phyloP scores from a whole-genome alignment of 106 monocot genomes.

The Dioscorea alata region DNA sequence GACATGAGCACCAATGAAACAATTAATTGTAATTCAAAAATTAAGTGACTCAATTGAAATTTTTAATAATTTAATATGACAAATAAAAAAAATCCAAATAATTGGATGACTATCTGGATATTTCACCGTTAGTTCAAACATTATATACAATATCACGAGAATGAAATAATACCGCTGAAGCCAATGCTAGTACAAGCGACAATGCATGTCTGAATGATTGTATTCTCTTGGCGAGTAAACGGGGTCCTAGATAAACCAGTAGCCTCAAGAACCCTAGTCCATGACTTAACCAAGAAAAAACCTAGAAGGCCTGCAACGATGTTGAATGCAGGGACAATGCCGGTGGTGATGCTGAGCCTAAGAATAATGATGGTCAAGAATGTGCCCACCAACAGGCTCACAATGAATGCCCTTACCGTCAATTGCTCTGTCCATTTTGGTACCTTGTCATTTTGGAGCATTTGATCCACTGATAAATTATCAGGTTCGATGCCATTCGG shows the following conservation, averaged over 20 bases:
- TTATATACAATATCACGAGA: background rate
- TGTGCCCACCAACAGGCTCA: background rate
- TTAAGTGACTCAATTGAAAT: too few relatives aligned
- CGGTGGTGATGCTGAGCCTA: constrained; percentile 42
- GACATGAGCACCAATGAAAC: too few relatives aligned
- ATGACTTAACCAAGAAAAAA: constrained; percentile 43
- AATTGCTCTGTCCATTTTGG: constrained; percentile 4
- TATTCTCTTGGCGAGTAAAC: constrained; percentile 48
- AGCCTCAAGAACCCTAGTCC: constrained; percentile 21
- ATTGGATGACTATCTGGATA: too few relatives aligned
- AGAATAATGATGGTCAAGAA: constrained; percentile 37
- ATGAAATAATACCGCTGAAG: constrained; percentile 28
- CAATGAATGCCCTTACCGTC: background rate
- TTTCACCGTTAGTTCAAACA: too few relatives aligned
- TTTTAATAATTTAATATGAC: too few relatives aligned
- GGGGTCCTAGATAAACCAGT: constrained; percentile 24
- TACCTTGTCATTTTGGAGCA: background rate
- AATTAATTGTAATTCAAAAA: too few relatives aligned
- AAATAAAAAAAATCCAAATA: too few relatives aligned
- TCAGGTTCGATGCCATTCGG: background rate
- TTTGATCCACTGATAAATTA: background rate
- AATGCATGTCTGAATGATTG: constrained; percentile 48
- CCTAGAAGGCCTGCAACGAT: constrained; percentile 39
- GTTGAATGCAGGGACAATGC: constrained; percentile 46
- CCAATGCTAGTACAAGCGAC: constrained; percentile 38